These are phyloP conservation scores for Cladophialophora psammophila DNA, from an alignment of 2,329 filamentous ascomycete genomes.

Conservation along the genomic window DNA sequence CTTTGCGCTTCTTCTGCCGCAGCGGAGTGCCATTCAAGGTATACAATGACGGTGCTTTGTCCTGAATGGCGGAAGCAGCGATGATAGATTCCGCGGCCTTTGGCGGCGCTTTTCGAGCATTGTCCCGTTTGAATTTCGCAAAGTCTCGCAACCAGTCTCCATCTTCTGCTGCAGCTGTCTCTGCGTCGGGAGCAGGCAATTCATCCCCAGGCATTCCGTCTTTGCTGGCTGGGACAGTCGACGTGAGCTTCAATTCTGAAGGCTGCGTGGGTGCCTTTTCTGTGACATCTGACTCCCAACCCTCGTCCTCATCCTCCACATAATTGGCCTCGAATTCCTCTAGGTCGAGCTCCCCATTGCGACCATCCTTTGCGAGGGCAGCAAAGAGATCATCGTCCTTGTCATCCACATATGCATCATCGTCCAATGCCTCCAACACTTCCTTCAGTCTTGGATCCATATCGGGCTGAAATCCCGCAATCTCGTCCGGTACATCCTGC, in stretches of 20 bases:
- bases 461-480: conserved; percentile 93
- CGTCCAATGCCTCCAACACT: conserved; percentile 89
- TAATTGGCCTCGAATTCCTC: conserved; percentile 76
- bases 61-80: conserved; percentile 51
- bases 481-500: conserved; percentile 88
- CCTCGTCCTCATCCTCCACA: conserved; percentile 73
- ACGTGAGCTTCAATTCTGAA: conserved; percentile 34
- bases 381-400: conserved; percentile 81
- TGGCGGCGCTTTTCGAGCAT: conserved; percentile 52
- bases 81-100: conserved; percentile 48
- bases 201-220: conserved; percentile 4
- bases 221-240: conserved; percentile 8
- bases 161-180: conserved; percentile 61
- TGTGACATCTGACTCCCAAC: conserved; percentile 95
- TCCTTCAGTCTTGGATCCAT: conserved; percentile 95
- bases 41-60: conserved; percentile 52
- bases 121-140: conserved; percentile 89
- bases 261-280: conserved; percentile 66
- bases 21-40: conserved; percentile 69
- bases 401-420: conserved; percentile 90
- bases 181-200: conserved; percentile 27
- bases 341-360: conserved; percentile 71
- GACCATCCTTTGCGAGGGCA: conserved; percentile 70
- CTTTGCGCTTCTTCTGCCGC: conserved; percentile 91
- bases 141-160: conserved; percentile 93